Evolutionary conservation across 2,329 filamentous ascomycete genomes (phyloP).

Genomic region (Diaporthe humulicola): DNA sequence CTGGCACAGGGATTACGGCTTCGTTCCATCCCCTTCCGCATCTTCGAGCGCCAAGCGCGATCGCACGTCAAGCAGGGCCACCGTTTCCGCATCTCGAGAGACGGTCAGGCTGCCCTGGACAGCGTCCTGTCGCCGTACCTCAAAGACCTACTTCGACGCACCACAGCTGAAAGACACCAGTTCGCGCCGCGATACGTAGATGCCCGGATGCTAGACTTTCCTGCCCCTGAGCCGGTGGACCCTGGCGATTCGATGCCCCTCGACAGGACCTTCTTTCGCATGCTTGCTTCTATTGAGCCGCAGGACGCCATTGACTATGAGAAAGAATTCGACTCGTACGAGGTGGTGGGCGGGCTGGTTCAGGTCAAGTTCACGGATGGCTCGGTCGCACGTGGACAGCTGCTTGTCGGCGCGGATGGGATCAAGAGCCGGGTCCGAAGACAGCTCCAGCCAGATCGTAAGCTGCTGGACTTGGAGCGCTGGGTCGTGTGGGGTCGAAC

Average conservation of each 20-base stretch:
- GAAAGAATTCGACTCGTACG: slow-evolving; percentile 47
- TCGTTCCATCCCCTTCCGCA: slow-evolving; percentile 47
- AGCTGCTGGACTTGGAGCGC: slow-evolving; percentile 48
- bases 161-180: slow-evolving; percentile 41
- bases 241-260: slow-evolving; percentile 43
- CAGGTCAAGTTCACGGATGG: slow-evolving; percentile 46
- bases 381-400: slow-evolving; percentile 43
- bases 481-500: slow-evolving; percentile 50
- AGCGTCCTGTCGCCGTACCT: slow-evolving; percentile 46
- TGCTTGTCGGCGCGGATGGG: slow-evolving; percentile 50
- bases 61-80: slow-evolving; percentile 46
- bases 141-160: slow-evolving; percentile 42
- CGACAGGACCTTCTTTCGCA: slow-evolving; percentile 49
- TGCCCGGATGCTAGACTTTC: slow-evolving; percentile 43
- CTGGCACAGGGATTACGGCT: slow-evolving; percentile 50
- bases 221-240: slow-evolving; percentile 40
- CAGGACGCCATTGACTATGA: slow-evolving; percentile 48
- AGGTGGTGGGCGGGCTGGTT: slow-evolving; percentile 41
- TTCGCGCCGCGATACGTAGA: slow-evolving; percentile 48
- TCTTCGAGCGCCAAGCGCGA: slow-evolving; percentile 47
- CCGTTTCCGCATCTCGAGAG: slow-evolving; percentile 47
- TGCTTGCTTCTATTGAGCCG: slow-evolving; percentile 45
- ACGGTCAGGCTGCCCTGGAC: slow-evolving; percentile 44
- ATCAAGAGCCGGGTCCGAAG: slow-evolving; percentile 48
- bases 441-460: slow-evolving; percentile 48